Percentiles rank a stretch among this genome's conserved stretches.
phyloP scores from a whole-genome alignment of 2,329 filamentous ascomycete genomes.

The Zelopaecilomyces penicillatus region DNA sequence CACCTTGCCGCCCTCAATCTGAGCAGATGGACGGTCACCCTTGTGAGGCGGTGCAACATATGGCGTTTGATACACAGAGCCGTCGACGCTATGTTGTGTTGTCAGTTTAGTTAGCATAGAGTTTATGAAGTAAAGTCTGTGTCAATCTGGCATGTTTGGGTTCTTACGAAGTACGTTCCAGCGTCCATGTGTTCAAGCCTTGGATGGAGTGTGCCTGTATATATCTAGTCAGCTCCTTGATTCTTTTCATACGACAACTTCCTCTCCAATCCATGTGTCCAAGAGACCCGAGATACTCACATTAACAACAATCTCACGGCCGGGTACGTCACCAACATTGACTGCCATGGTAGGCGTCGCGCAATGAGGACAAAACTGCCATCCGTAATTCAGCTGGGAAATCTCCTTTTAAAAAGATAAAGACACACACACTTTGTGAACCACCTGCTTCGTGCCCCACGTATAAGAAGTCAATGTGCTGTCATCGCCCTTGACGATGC shows the following conservation, averaged over 20 bases:
- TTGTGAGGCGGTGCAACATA: constrained; percentile 30
- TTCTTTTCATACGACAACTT: too few species aligned
- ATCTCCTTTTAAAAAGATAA: background rate
- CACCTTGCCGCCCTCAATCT: constrained; percentile 28
- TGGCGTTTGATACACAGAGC: constrained; percentile 19
- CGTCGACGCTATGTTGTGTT: constrained; percentile 27
- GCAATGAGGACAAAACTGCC: constrained; percentile 44
- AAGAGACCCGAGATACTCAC: constrained; percentile 7
- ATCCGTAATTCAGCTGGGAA: background rate
- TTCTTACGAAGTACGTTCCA: constrained; percentile 29
- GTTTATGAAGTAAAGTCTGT: background rate
- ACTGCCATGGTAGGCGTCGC: constrained; percentile 34
- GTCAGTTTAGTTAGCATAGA: background rate
- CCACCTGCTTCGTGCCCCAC: constrained; percentile 29
- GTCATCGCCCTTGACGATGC: constrained; percentile 37
- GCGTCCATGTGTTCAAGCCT: constrained; percentile 31
- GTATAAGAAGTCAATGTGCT: constrained; percentile 34
- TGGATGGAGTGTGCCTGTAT: constrained; percentile 36
- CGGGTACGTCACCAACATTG: background rate
- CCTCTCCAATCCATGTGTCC: background rate
- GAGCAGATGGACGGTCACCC: constrained; percentile 31
- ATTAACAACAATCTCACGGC: constrained; percentile 7
- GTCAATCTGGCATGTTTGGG: background rate
- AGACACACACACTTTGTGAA: constrained; percentile 32
- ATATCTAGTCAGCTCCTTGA: background rate